Evolutionary conservation across 257 asterid species (phyloP).

Genomic region (Nicotiana paniculata): DNA sequence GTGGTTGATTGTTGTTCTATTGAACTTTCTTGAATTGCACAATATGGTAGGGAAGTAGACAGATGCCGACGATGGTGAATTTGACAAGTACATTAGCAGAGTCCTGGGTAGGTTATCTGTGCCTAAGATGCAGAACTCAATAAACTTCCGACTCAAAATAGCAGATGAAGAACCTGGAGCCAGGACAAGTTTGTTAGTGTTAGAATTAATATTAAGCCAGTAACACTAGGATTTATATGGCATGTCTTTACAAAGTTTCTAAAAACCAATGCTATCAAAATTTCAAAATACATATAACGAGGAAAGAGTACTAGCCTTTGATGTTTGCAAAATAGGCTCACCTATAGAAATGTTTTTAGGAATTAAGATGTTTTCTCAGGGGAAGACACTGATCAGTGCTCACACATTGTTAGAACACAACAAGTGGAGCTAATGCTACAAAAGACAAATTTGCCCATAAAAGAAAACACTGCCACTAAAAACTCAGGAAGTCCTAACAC

Average conservation of each 20-base stretch:
- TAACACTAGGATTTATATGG: not conserved
- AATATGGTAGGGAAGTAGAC: conserved; percentile 81
- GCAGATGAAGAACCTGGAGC: conserved; percentile 64
- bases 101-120: conserved; percentile 82
- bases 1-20: conserved; percentile 62
- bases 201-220: not conserved
- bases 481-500: not conserved
- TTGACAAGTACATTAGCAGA: conserved; percentile 77
- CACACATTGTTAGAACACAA: not conserved
- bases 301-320: too few relatives aligned
- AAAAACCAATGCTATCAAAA: not conserved
- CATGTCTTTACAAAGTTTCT: not conserved
- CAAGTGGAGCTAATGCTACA: not conserved
- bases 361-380: not conserved
- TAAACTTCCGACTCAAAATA: conserved; percentile 63
- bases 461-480: not conserved
- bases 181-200: not conserved
- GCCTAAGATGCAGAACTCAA: conserved; percentile 74
- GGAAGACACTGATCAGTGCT: not conserved
- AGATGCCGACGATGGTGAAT: conserved; percentile 57
- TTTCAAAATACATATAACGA: too few relatives aligned
- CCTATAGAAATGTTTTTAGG: not conserved
- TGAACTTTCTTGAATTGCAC: conserved; percentile 71
- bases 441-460: not conserved
- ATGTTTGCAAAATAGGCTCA: not conserved